Base-by-base conservation (phyloP, 768 basidiomycete genomes). In the Leccinum sublutescens region DNA sequence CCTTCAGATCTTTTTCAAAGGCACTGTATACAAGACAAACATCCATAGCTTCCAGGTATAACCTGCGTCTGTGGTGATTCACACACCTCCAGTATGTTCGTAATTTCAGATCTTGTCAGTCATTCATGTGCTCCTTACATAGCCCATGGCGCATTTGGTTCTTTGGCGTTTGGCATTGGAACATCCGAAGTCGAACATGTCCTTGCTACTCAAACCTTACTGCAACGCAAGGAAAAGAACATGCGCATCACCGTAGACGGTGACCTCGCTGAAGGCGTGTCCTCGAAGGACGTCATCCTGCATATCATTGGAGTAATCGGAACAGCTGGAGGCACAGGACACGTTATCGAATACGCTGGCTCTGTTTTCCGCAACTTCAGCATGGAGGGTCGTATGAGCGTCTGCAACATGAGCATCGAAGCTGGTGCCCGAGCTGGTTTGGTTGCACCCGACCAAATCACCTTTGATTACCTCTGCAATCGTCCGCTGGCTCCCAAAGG, bases 391-490 rank as follows among this genome's bases (percentile, higher is more conserved):
- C 85, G 93, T 52, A 93, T 90, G 89, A 90, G 87, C 66, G 86
- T 87, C 62, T 95, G 93, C 76, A 95, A 95, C 76, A 95, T 95
- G 93, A 94, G 92, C 59, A 95, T 95, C 68, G 93, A 95, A 73
- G 93, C 87, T 55, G 93, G 93, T 67, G 93, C 93, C 64, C 85
- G 93, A 67, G 93, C 93, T 11, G 93, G 93, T 54, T 93, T 95
- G 92, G 82, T 95, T 58, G 93, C 91, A 17, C 93, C 93, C 1
- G 93, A 95, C 68, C 87, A 94, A 27, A 78, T 87, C 60, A 95
- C 93, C 11, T 93, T 95, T 69, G 80, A 82, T 38, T 95, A 95
- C 73, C 86, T 95, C 61, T 82, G 82, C 58, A 83, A 86, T 52
- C 86, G 92, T 49, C 93, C 93, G 45, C 79, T 95, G 52, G 83